Evolutionary conservation across 805 yeast species (phyloP).

Genomic region (Kuraishia borneana): DNA sequence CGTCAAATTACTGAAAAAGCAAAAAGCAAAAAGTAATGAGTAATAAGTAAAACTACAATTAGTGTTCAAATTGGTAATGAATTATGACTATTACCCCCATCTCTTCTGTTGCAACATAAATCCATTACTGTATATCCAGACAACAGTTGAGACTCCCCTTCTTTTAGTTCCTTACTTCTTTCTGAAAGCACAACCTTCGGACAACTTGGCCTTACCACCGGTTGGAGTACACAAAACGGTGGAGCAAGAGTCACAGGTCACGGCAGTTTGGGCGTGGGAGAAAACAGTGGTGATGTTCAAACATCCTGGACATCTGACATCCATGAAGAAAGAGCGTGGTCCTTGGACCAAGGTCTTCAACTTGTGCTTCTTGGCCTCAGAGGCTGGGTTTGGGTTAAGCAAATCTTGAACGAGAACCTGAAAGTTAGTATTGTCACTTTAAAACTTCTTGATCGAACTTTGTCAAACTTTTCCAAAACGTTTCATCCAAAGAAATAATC

Average conservation of each 20-base stretch:
- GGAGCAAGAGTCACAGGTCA: conserved; percentile 97
- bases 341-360: conserved; percentile 93
- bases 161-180: conserved; percentile 65
- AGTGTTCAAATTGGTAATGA: no score
- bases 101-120: no score
- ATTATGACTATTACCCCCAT: no score
- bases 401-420: conserved; percentile 98
- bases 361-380: conserved; percentile 96
- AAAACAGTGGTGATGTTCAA: conserved; percentile 97
- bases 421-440: no score
- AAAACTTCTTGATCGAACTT: no score
- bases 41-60: no score
- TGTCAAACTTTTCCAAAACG: no score
- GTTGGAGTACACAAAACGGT: conserved; percentile 98
- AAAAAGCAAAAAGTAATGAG: no score
- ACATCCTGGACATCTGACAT: conserved; percentile 99
- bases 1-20: no score
- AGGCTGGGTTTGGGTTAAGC: conserved; percentile 94
- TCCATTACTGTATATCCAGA: no score
- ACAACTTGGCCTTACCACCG: conserved; percentile 99
- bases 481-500: no score
- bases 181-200: conserved; percentile 99
- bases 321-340: conserved; percentile 99
- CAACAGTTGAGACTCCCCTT: no score
- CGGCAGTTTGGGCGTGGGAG: conserved; percentile 99